A percentile compares a stretch with the other conserved stretches of the same genome.
phyloP scores from a whole-genome alignment of 306 rosid genomes.

The Herpetospermum pedunculosum region DNA sequence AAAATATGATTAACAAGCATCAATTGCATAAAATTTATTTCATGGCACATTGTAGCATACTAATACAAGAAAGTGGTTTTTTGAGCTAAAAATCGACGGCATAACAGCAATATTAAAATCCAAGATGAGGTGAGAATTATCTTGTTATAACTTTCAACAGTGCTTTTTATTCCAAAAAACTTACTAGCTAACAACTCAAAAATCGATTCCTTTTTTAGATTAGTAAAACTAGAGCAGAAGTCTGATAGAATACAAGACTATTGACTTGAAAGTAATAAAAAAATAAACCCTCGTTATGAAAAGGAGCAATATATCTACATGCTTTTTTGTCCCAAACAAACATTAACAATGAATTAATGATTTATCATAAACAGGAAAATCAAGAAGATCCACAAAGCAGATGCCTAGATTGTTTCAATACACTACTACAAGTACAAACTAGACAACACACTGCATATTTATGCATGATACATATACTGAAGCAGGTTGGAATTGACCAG shows the following conservation, averaged over 20 bases:
- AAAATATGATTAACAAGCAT: neutral
- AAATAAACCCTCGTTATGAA: neutral
- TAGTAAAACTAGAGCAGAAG: neutral
- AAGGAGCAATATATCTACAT: neutral
- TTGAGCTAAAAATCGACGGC: neutral
- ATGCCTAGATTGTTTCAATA: neutral
- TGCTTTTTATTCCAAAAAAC: neutral
- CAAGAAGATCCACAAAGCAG: neutral
- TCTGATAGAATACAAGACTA: neutral
- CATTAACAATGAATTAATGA: neutral
- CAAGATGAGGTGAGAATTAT: neutral
- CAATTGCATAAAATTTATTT: neutral
- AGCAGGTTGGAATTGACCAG: slow-evolving; percentile 26
- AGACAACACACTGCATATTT: too few relatives aligned
- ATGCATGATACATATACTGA: too few relatives aligned
- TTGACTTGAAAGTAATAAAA: neutral
- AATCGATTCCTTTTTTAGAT: neutral
- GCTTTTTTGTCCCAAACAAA: neutral
- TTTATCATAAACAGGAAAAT: neutral
- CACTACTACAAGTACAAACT: neutral
- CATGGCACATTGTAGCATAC: neutral
- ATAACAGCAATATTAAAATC: neutral
- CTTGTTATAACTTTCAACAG: neutral
- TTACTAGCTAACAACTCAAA: neutral
- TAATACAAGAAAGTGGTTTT: neutral